Conservation (phyloP, 116 monocot species). For the Zostera marina region DNA sequence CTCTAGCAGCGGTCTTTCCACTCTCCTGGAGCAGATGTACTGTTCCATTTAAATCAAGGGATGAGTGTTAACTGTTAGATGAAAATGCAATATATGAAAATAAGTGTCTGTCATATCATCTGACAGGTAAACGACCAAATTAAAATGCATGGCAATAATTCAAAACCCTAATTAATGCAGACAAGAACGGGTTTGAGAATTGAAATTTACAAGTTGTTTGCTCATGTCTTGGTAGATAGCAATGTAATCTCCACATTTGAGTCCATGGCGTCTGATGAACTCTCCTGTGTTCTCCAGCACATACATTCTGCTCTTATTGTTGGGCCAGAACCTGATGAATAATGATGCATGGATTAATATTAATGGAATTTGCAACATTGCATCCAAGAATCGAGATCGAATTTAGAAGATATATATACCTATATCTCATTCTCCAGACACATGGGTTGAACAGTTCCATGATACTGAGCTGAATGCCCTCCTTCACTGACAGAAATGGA, state of each 20-base stretch:
- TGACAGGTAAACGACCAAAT: neutral
- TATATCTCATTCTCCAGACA: slow-evolving; percentile 21
- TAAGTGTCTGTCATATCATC: neutral
- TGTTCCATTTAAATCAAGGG: neutral
- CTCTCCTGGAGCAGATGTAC: slow-evolving; percentile 5
- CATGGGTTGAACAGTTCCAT: slow-evolving; percentile 14
- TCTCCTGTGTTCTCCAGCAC: slow-evolving; percentile 23
- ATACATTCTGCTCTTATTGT: slow-evolving; percentile 29
- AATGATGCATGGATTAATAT: no score
- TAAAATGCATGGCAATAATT: no score
- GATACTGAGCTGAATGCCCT: slow-evolving; percentile 14
- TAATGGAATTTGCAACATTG: no score
- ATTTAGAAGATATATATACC: slow-evolving; percentile 4
- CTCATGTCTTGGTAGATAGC: slow-evolving; percentile 16
- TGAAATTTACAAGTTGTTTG: slow-evolving; percentile 8
- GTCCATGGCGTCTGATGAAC: slow-evolving; percentile 11
- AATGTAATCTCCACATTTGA: slow-evolving; percentile 15
- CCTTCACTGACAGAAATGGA: slow-evolving; percentile 22
- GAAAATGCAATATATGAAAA: neutral
- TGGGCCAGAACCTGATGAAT: slow-evolving; percentile 22
- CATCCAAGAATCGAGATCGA: neutral
- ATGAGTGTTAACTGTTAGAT: no score
- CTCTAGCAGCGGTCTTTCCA: neutral
- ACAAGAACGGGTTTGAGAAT: no score
- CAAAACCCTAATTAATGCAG: neutral